Base-by-base conservation (phyloP, 805 yeast genomes). In the Teunomyces pallodes region DNA sequence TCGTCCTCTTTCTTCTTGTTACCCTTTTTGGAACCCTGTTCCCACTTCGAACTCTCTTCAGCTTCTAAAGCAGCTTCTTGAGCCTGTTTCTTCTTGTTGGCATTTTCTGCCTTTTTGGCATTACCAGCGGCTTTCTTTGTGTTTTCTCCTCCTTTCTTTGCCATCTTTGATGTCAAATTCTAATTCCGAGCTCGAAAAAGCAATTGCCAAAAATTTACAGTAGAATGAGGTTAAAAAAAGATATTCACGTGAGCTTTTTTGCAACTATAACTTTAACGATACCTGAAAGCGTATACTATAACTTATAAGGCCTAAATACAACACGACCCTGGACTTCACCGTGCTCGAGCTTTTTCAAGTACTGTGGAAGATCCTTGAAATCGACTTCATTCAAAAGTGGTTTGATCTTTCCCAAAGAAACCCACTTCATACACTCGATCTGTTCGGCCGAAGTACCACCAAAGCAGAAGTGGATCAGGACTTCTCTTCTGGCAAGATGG, bases 1-100 rank as follows among this genome's bases (percentile, higher is more conserved):
- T 80, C 84, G 17, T 80, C 87, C 46, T 80, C 84, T 65, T 83
- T 83, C 76, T 87, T 88, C 70, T 81, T 79, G 64, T 76, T 80
- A 31, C 78, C 80, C 61, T 81, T 82, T 72, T 87, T 87, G 24
- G 88, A 58, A 29, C 94, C 95, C 17, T 83, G 74, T 3, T 77
- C 80, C 94, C 94, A 87, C 53, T 79, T 74, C 12, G 76, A 75
- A 27, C 79, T 83, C 57, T 87, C 91, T 1, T 67, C 78, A 0
- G 77, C 79, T 36, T 73, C 84, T 5, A 59, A 63, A 24, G 67
- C 69, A 4, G 72, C 74, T 2, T 66, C 73, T n/a, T 73, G 79
- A 9, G 72, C 86, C 33, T 73, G 76, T 42, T 74, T 69, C 66
- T 84, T 84, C 59, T 76, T 75, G 55, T 70, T 74, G 20, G 87